A percentile compares a stretch with the other conserved stretches of the same genome.
Evolutionary conservation across 2,329 filamentous ascomycete species (phyloP).

Genomic region (Zasmidium cellare): DNA sequence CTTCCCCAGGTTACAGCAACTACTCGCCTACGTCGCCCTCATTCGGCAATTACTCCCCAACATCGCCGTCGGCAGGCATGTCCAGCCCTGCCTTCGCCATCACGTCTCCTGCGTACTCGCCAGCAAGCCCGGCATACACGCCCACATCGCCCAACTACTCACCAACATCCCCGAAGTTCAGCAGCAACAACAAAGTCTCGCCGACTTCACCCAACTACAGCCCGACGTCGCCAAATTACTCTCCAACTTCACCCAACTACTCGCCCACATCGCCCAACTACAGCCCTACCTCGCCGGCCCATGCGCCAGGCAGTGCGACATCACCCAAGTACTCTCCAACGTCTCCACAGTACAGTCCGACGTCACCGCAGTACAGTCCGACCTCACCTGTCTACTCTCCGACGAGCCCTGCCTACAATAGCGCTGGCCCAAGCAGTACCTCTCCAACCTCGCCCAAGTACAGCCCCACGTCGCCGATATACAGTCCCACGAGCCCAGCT

Average conservation of each 20-base stretch:
- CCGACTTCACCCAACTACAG: conserved; percentile 67
- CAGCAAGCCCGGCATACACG: conserved; percentile 54
- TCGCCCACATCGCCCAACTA: conserved; percentile 61
- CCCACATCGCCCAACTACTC: conserved; percentile 44
- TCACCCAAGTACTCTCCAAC: conserved; percentile 55
- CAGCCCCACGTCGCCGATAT: conserved; percentile 59
- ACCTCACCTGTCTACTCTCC: conserved; percentile 59
- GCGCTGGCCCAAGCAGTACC: conserved; percentile 42
- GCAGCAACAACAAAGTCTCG: conserved; percentile 24
- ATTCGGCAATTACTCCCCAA: conserved; percentile 32
- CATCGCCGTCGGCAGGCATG: conserved; percentile 52
- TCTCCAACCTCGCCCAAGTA: conserved; percentile 51
- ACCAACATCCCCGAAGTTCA: conserved; percentile 38
- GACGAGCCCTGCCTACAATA: conserved; percentile 37
- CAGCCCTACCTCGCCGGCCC: conserved; percentile 45
- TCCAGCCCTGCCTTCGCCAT: conserved; percentile 56
- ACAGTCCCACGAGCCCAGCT: conserved; percentile 33
- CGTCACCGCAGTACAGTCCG: conserved; percentile 62
- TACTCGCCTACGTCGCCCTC: conserved; percentile 34
- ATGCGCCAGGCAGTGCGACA: conserved; percentile 36
- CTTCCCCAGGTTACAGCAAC: conserved; percentile 24
- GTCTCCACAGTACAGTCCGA: conserved; percentile 53
- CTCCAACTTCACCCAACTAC: conserved; percentile 64
- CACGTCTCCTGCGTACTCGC: conserved; percentile 51
- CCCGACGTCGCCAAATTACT: conserved; percentile 71